Percentiles rank a stretch among this genome's conserved stretches.
Evolutionary conservation across 192 early-diverging fungal genomes (phyloP).

Genomic region (Coemansia sp.): DNA sequence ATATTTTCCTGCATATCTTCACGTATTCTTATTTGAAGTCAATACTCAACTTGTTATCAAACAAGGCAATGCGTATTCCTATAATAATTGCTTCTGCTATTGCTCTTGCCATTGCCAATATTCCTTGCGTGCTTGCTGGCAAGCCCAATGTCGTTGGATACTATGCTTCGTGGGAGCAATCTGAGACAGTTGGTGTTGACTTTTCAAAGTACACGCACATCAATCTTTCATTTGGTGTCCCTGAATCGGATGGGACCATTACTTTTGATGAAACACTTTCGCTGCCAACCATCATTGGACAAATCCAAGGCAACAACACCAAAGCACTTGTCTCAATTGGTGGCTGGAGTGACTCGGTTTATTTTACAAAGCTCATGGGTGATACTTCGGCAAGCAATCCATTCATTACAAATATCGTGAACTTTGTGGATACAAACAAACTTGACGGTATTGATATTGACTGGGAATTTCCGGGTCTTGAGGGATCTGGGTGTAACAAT

Average conservation of each 20-base stretch:
- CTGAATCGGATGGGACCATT: slow-evolving; percentile 43
- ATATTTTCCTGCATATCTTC: too few relatives aligned
- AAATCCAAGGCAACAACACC: slow-evolving; percentile 56
- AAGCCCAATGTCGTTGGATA: slow-evolving; percentile 37
- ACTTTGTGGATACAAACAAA: slow-evolving; percentile 51
- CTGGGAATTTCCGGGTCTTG: slow-evolving; percentile 65
- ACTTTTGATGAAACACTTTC: slow-evolving; percentile 33
- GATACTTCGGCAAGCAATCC: slow-evolving; percentile 19
- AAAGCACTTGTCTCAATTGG: slow-evolving; percentile 69
- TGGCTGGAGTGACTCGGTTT: slow-evolving; percentile 63
- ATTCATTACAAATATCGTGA: slow-evolving; percentile 53
- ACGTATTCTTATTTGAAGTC: too few relatives aligned
- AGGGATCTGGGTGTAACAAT: slow-evolving; percentile 28
- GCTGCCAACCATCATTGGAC: slow-evolving; percentile 44
- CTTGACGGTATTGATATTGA: slow-evolving; percentile 76
- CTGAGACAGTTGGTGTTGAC: slow-evolving; percentile 21
- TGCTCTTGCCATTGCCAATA: neutral
- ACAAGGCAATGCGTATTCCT: neutral
- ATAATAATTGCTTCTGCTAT: neutral
- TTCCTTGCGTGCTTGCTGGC: neutral
- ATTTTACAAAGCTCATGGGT: slow-evolving; percentile 55
- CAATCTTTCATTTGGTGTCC: slow-evolving; percentile 64
- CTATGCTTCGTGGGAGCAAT: slow-evolving; percentile 36
- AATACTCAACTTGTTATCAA: neutral
- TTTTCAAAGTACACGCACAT: slow-evolving; percentile 64